Evolutionary conservation across 129 eudicot genomes (phyloP).

Genomic region (Artemisia tridentata): DNA sequence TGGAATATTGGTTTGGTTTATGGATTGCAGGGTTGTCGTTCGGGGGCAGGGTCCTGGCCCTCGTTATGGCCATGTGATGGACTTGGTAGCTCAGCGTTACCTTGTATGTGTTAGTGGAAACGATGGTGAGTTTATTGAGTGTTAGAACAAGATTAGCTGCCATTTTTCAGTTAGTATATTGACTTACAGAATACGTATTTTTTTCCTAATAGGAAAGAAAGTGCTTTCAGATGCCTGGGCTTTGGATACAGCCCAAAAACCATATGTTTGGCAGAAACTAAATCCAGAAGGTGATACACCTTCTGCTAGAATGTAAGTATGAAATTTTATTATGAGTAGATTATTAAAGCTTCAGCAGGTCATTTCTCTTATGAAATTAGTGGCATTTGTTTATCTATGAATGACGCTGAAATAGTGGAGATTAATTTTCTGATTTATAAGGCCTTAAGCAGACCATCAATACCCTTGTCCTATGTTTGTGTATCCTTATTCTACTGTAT

Average conservation of each 20-base stretch:
- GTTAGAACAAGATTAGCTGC: background rate
- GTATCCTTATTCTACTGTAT: background rate
- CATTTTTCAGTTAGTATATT: background rate
- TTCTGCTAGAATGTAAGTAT: conserved; percentile 92
- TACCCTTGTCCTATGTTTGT: too few relatives aligned
- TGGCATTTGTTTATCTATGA: background rate
- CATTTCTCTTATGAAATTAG: background rate
- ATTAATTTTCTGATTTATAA: background rate
- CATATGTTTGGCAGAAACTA: conserved; percentile 89
- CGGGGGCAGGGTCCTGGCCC: conserved; percentile 97
- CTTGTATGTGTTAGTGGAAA: conserved; percentile 90
- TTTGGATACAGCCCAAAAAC: conserved; percentile 97
- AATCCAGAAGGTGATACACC: conserved; percentile 95
- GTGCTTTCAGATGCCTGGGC: conserved; percentile 97
- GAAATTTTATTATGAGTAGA: conserved; percentile 9
- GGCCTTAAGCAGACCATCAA: too few relatives aligned
- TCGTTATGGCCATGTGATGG: conserved; percentile 96
- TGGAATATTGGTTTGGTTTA: conserved; percentile 14
- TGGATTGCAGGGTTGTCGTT: conserved; percentile 74
- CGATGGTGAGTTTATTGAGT: conserved; percentile 64
- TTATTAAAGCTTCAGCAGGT: background rate
- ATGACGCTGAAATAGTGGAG: conserved; percentile 10
- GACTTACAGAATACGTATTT: background rate
- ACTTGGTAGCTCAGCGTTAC: conserved; percentile 90
- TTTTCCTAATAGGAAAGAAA: conserved; percentile 64